Base-by-base conservation (phyloP, 1,139 yeast species). In the Geotrichum histeridarum region DNA sequence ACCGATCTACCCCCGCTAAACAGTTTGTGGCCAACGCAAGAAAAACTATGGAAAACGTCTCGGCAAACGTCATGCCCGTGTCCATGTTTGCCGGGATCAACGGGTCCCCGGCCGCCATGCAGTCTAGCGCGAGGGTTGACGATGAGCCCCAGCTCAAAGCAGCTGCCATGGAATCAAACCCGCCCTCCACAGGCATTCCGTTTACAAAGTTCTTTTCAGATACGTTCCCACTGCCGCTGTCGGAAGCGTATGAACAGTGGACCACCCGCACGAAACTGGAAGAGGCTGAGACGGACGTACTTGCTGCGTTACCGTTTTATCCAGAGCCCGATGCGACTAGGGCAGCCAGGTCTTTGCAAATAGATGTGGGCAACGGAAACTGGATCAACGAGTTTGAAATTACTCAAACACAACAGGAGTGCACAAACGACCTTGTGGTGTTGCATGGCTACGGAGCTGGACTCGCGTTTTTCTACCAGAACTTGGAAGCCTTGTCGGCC, bases 391-490 rank as follows among this genome's bases (percentile, higher is more conserved):
- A 84, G 63, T 78, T 85, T 54, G 73, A 73, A 50, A 61, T 73
- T 52, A 59, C 62, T n/a, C 66, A 67, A 8, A 56, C 58, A 11
- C 9, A 33, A 6, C 12, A 11, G 18, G 9, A 14, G 18, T 14
- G 61, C 30, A 64, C 38, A 3, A 49, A 53, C 22, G 48, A 53
- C 18, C 63, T 85, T 27, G 89, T 90, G 4, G 75, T 93, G 63
- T 65, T 93, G 14, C 99, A 93, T 67, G 99, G 99, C 0, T 90
- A 88, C 68, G 96, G 95, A 0, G 95, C 98, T 0, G 85, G 95
- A 0, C 76, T 86, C 14, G 93, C 94, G 22, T 86, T 93, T 65
- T 93, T 83, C 72, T 90, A 89, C 61, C 75, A 90, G 54, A 91
- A 88, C 64, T 81, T 89, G 59, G 81, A 78, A 51, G 79, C 64